Evolutionary conservation across 768 basidiomycete genomes (phyloP).

Genomic region (Chalciporus sphaerocephalus): DNA sequence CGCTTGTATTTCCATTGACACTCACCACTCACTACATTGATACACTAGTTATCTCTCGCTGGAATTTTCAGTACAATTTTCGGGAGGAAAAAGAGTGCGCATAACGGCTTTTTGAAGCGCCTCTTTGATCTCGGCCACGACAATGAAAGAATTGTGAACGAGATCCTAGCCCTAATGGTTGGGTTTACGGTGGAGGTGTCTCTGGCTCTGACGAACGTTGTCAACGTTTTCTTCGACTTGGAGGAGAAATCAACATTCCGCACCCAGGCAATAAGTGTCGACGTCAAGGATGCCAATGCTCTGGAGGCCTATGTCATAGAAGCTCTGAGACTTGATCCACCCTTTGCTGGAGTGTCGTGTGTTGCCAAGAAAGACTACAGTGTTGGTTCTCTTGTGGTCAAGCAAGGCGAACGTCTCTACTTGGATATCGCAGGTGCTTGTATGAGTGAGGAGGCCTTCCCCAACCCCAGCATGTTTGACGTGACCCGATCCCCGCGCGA

Average conservation of each 20-base stretch:
- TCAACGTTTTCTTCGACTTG: conserved; percentile 63
- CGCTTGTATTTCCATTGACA: not conserved
- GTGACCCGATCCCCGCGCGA: conserved; percentile 40
- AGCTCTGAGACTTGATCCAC: conserved; percentile 67
- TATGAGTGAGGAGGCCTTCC: conserved; percentile 47
- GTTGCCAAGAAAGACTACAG: conserved; percentile 43
- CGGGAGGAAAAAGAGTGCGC: conserved; percentile 37
- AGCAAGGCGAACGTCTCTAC: conserved; percentile 54
- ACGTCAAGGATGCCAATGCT: conserved; percentile 33
- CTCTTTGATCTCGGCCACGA: conserved; percentile 54
- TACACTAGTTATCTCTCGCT: conserved; percentile 27
- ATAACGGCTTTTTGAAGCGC: conserved; percentile 52
- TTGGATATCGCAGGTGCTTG: conserved; percentile 57
- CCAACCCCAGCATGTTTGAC: conserved; percentile 43
- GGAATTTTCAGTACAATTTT: conserved; percentile 50
- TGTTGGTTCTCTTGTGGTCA: conserved; percentile 40
- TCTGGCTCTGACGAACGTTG: conserved; percentile 64
- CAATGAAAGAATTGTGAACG: conserved; percentile 61
- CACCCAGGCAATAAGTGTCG: conserved; percentile 28
- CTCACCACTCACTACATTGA: not conserved
- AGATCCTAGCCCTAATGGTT: conserved; percentile 67
- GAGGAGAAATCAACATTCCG: conserved; percentile 38
- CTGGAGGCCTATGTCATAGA: conserved; percentile 62
- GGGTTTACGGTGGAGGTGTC: conserved; percentile 64
- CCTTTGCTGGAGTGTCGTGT: conserved; percentile 66